Base-by-base conservation (phyloP, 306 rosid genomes). In the Amphicarpaea edgeworthii region DNA sequence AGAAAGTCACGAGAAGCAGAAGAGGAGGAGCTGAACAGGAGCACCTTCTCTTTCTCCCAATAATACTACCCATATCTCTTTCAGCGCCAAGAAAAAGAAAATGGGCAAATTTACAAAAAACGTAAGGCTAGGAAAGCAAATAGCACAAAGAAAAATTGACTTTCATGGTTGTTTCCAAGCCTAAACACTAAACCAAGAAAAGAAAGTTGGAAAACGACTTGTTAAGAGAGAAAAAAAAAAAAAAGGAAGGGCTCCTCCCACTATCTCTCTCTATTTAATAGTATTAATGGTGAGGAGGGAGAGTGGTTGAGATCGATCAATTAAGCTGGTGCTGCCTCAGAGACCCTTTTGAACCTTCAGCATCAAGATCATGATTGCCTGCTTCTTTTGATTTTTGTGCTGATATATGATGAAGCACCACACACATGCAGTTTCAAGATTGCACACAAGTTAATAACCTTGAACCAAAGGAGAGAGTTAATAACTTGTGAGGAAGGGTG, bases 301-400 rank as follows among this genome's bases (percentile, higher is more conserved):
- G 77, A 87, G 86, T 83, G 87, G 93, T 89, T 90, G 85, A 88
- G 86, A 76, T 19, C 51, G 86, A 76, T 19, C 51, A 75, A 88
- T 84, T 43, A 87, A 83, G 82, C 51, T 55, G 24, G 20, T 20
- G 40, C 8, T 30, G 12, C 30, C 30, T 64, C 40, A 76, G 75
- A 76, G 84, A 60, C 19, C 47, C 45, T 51, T 55, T 73, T 79
- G 83, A 76, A 77, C 14, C 60, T 79, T 86, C 85, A 84, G 85
- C 82, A 89, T 86, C 89, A 85, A 82, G 77, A 85, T 81, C 88
- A 87, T 88, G 80, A 89, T 89, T 89, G 93, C 47, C 45, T 78
- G 90, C 91, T 80, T 87, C 91, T 80, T 87, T 86, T 83, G 86
- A 84, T 79, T 92, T 88, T 87, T 64, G 73, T 7, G 81, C 23